Evolutionary conservation across 176 grass and related monocot species (phyloP), one percentile per base, ranked within the genome.

Genomic region (Alopecurus myosuroides): DNA sequence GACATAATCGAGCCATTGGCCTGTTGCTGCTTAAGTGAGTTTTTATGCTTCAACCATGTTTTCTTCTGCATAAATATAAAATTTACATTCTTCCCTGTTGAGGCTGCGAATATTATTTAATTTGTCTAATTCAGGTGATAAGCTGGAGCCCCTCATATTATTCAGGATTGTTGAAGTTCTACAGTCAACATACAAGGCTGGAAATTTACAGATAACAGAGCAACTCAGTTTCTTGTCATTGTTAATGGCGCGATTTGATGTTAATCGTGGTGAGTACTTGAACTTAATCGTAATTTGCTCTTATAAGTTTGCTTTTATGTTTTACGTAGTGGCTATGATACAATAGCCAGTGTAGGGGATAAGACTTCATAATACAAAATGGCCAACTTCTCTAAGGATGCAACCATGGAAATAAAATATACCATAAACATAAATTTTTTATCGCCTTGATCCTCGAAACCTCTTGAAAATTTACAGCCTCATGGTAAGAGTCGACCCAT

Each of bases 1-100:
- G 91, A 95, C 58, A 83, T 91, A 77, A 67, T 98, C 7, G 60
- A 80, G 80, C 83, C 85, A 82, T 89, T 98, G 78, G 78, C 80
- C 22, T 92, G 75, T 73, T 92, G 88, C 88, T 98, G 93, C 84
- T 93, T 98, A 88, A 88, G 95, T 98, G 95, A 88, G 91, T 46
- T 75, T 45, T 87, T 77, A 63, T 80, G 12, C 78, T 70, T 61
- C 41, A 77, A 35, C 77, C 34, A 18, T 69, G 6, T 4, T 87
- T 28, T 22, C n/a, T 41, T 45, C 29, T 50, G 22, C 35, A 26
- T 37, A 56, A 41, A 11, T 46, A 3, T 74, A 17, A 11, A 31
- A 28, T 44, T 44, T 74, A 36, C 40, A 52, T 11, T 83, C 14
- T 69, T 48, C 31, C 5, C 25, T 20, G 0, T 41, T 41, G 63